These are phyloP conservation scores for Epichloe sp. DNA, from an alignment of 2,329 filamentous ascomycete genomes.

Conservation along the genomic window DNA sequence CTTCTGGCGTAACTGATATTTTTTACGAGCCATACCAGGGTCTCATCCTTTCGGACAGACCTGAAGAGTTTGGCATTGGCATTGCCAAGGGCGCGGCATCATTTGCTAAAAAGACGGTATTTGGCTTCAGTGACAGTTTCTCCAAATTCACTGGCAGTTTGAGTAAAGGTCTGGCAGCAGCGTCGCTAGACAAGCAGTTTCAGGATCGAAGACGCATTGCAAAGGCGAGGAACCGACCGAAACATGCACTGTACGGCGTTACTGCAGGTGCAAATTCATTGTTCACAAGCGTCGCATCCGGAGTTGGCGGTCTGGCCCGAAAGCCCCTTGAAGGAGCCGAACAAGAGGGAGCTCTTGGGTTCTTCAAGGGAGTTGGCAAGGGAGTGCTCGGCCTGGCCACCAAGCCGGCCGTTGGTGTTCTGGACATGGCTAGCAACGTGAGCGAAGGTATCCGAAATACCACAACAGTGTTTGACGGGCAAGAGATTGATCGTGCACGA, in stretches of 20 bases:
- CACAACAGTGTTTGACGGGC: constrained; percentile 92
- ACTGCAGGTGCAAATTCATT: constrained; percentile 92
- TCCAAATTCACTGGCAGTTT: constrained; percentile 96
- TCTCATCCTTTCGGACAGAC: constrained; percentile 87
- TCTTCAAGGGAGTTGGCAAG: constrained; percentile 96
- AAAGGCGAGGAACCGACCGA: constrained; percentile 81
- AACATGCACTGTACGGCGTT: constrained; percentile 93
- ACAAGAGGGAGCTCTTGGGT: constrained; percentile 84
- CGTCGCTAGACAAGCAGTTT: constrained; percentile 96
- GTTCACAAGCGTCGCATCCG: constrained; percentile 81
- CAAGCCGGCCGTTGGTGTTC: constrained; percentile 91
- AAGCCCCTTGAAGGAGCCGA: constrained; percentile 94
- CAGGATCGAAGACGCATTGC: constrained; percentile 93
- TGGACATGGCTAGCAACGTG: constrained; percentile 93
- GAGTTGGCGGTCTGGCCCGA: constrained; percentile 81
- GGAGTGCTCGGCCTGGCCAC: constrained; percentile 88
- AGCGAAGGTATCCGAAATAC: constrained; percentile 97
- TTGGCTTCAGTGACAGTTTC: constrained; percentile 93
- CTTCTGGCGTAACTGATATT: constrained; percentile 91
- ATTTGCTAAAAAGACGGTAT: constrained; percentile 97
- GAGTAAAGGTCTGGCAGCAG: constrained; percentile 89
- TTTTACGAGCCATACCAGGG: constrained; percentile 99
- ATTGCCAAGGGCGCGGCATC: constrained; percentile 94
- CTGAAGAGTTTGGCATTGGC: constrained; percentile 86
- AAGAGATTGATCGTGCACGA: constrained; percentile 89